phyloP scores from a whole-genome alignment of 176 grass and related monocot genomes.

The Typha latifolia region DNA sequence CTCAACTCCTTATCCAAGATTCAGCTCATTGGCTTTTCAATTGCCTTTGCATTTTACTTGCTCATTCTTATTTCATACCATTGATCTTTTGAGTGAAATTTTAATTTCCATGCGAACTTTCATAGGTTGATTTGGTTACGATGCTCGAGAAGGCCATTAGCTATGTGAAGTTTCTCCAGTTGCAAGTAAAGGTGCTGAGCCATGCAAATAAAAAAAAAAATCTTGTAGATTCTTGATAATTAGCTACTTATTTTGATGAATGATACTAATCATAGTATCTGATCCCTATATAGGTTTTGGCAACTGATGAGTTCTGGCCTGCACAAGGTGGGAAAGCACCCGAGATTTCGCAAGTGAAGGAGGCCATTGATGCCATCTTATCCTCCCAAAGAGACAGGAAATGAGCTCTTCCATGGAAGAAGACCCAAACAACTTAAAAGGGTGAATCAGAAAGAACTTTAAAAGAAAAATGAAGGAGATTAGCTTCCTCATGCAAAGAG shows the following conservation, averaged over 20 bases:
- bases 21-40: neutral
- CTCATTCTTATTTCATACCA: neutral
- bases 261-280: neutral
- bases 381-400: slow-evolving; percentile 33
- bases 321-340: slow-evolving; percentile 58
- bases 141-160: slow-evolving; percentile 94
- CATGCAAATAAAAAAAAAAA: neutral
- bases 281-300: slow-evolving; percentile 46
- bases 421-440: neutral
- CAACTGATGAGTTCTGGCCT: slow-evolving; percentile 94
- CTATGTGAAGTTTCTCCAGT: slow-evolving; percentile 93
- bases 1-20: neutral
- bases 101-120: neutral
- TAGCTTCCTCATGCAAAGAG: neutral
- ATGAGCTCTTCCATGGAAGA: neutral
- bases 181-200: slow-evolving; percentile 72
- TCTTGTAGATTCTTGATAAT: neutral
- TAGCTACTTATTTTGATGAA: neutral
- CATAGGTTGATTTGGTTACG: slow-evolving; percentile 61
- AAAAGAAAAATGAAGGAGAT: neutral
- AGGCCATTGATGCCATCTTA: slow-evolving; percentile 84
- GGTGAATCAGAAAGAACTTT: neutral
- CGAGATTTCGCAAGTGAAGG: slow-evolving; percentile 68
- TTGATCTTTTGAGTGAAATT: no score
- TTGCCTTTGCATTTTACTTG: neutral